Conservation (phyloP, 2,329 filamentous ascomycete genomes). For the Hymenoscyphus infarciens region DNA sequence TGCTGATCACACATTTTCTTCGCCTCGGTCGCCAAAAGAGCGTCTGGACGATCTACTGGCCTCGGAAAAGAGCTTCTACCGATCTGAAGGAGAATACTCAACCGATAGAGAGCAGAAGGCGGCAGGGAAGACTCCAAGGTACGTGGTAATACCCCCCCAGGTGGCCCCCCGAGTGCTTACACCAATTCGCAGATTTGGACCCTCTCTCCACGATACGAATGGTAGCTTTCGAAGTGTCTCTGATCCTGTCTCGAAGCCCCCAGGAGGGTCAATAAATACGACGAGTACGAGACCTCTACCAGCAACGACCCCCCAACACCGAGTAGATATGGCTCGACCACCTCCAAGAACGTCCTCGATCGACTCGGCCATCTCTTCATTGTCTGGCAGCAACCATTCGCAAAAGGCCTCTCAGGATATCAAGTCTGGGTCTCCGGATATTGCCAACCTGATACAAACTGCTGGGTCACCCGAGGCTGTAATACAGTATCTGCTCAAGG, state of each 20-base stretch:
- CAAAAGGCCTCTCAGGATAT: constrained; percentile 56
- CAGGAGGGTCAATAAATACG: constrained; percentile 22
- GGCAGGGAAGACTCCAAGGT: constrained; percentile 25
- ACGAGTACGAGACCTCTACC: constrained; percentile 29
- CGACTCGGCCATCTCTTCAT: constrained; percentile 83
- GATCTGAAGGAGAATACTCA: constrained; percentile 25
- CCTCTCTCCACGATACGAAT: constrained; percentile 30
- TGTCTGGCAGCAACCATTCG: constrained; percentile 58
- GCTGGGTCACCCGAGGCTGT: constrained; percentile 88
- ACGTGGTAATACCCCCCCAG: constrained; percentile 7
- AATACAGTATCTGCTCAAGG: constrained; percentile 82
- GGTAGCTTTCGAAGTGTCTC: constrained; percentile 35
- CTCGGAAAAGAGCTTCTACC: constrained; percentile 35
- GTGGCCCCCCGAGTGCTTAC: constrained; percentile 3
- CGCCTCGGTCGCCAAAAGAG: constrained; percentile 35
- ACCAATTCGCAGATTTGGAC: constrained; percentile 22
- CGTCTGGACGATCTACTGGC: constrained; percentile 36
- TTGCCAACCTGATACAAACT: constrained; percentile 72
- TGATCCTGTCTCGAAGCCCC: constrained; percentile 30
- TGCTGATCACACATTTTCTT: constrained; percentile 23
- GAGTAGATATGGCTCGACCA: constrained; percentile 31
- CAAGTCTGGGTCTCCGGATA: constrained; percentile 60
- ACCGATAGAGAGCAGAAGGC: constrained; percentile 19
- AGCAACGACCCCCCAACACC: constrained; percentile 29
- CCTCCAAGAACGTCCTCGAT: constrained; percentile 78